phyloP scores from a whole-genome alignment of 2,329 filamentous ascomycete genomes.

The Colletotrichum sp. region DNA sequence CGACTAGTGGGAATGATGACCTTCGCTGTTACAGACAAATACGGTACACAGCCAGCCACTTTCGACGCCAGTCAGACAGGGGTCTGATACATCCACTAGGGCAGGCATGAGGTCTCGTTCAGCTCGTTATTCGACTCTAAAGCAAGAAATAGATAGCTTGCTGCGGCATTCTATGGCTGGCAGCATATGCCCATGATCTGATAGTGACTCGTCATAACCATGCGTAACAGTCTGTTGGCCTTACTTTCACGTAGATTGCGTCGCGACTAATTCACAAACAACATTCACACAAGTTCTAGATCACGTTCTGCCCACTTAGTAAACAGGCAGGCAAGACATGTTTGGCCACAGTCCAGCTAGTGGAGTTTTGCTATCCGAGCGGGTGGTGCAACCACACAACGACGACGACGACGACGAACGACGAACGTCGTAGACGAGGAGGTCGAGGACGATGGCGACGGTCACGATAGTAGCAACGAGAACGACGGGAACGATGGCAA shows the following conservation, averaged over 20 bases:
- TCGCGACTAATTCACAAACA: neutral
- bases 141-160: neutral
- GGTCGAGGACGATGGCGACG: too few species aligned
- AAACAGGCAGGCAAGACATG: neutral
- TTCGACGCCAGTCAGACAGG: neutral
- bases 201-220: neutral
- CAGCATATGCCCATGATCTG: neutral
- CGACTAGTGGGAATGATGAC: neutral
- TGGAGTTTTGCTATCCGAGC: neutral
- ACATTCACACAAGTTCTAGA: rapidly evolving
- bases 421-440: too few species aligned
- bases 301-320: neutral
- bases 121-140: rapidly evolving
- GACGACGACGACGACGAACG: neutral
- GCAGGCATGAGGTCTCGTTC: neutral
- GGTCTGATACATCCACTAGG: neutral
- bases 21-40: neutral
- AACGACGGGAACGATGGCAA: neutral
- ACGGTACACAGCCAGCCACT: neutral
- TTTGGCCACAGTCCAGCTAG: neutral
- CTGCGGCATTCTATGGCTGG: neutral
- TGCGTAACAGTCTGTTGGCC: neutral
- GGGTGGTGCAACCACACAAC: neutral
- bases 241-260: neutral
- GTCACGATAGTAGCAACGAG: neutral